Conservation (phyloP, 345 rosid species). For the Hirschfeldia incana region DNA sequence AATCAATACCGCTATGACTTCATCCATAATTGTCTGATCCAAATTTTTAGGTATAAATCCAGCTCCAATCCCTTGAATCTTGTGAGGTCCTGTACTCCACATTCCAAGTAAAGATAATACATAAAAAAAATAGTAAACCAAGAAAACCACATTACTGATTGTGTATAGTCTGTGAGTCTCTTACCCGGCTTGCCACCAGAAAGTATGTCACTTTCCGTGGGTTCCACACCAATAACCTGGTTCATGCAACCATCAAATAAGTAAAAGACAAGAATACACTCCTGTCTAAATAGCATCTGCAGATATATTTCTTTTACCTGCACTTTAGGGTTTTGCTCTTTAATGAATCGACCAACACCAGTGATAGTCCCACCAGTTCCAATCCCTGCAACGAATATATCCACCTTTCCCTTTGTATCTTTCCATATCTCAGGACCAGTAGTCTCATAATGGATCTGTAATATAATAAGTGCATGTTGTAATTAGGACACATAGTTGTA, state of each 20-base stretch:
- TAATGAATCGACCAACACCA: slow-evolving; percentile 73
- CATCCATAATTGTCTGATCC: slow-evolving; percentile 74
- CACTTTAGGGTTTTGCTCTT: slow-evolving; percentile 68
- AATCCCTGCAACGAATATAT: slow-evolving; percentile 68
- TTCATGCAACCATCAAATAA: slow-evolving; percentile 15
- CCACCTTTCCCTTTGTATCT: slow-evolving; percentile 76
- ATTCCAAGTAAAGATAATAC: background rate
- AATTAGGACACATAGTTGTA: background rate
- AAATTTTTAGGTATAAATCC: slow-evolving; percentile 90
- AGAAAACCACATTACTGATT: background rate
- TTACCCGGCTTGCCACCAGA: slow-evolving; percentile 89
- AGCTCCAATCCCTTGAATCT: slow-evolving; percentile 99
- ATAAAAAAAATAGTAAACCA: background rate
- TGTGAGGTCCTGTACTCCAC: slow-evolving; percentile 82
- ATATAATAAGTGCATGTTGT: background rate
- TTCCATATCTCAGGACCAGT: slow-evolving; percentile 89
- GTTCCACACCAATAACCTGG: slow-evolving; percentile 88
- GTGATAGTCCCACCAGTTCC: slow-evolving; percentile 93
- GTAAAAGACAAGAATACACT: background rate
- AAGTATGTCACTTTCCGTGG: slow-evolving; percentile 73
- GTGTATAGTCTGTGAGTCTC: background rate
- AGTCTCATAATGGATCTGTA: slow-evolving; percentile 75
- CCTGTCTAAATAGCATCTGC: slow-evolving; percentile 6
- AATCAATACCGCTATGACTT: slow-evolving; percentile 67
- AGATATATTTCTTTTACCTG: slow-evolving; percentile 50